A percentile compares a stretch with the other conserved stretches of the same genome.
phyloP scores from a whole-genome alignment of 148 eudicot species.

The Amaranthus hypochondriacus region DNA sequence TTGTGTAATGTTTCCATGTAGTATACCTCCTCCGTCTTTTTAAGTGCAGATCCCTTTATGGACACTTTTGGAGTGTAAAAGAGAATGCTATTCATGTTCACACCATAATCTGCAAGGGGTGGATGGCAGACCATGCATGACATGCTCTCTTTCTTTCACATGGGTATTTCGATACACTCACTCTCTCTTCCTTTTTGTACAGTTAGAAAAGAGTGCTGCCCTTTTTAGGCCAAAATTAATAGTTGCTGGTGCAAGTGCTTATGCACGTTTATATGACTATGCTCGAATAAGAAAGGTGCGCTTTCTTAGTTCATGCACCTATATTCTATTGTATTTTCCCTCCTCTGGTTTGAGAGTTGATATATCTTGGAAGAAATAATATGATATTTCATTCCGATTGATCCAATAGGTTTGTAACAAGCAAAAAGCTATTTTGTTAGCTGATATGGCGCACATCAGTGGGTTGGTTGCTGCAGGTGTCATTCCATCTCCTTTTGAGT shows the following conservation, averaged over 20 bases:
- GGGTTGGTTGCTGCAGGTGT: slow-evolving; percentile 95
- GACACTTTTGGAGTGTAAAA: no score
- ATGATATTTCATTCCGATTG: not conserved
- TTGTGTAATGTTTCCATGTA: not conserved
- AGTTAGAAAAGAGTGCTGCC: slow-evolving; percentile 96
- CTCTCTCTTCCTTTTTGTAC: slow-evolving; percentile 14
- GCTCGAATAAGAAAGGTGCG: slow-evolving; percentile 78
- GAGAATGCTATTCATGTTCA: no score
- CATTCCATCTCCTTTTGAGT: slow-evolving; percentile 92
- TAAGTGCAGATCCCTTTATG: no score
- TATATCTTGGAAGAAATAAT: not conserved
- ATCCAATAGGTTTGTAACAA: slow-evolving; percentile 74
- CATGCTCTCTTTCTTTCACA: no score
- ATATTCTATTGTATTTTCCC: not conserved
- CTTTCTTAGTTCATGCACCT: not conserved
- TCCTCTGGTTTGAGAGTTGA: not conserved
- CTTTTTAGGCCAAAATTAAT: slow-evolving; percentile 94
- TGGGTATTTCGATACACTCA: no score
- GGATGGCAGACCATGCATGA: no score
- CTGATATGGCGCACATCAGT: slow-evolving; percentile 99
- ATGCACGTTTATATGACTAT: slow-evolving; percentile 94
- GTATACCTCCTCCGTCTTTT: no score
- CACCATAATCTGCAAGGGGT: no score
- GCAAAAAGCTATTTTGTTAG: slow-evolving; percentile 89
- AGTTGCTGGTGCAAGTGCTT: slow-evolving; percentile 99